Evolutionary conservation across 2,329 filamentous ascomycete genomes (phyloP), one percentile per base, ranked within the genome.

Genomic region (Colletotrichum sojae): DNA sequence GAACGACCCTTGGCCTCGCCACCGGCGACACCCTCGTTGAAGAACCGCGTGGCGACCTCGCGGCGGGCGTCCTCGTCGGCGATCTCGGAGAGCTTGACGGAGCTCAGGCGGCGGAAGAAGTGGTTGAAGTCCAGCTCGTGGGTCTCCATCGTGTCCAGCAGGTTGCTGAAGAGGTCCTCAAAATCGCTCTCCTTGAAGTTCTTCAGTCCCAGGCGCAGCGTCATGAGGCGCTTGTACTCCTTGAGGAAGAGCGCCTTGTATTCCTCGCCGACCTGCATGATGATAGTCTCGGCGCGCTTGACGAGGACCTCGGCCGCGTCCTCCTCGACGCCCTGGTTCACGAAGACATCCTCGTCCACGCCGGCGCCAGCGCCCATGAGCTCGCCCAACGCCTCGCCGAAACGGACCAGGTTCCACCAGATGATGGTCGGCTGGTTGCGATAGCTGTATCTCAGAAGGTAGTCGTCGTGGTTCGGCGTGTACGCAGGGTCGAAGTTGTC

Each of bases 321-420:
- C 76, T 94, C 86, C 5, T 78, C 75, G 2, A 97, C 89, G 1
- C 95, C 95, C 15, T 94, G 87, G 9, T 88, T 84, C 5, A 93
- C 81, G 74, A 97, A 98, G 2, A 83, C 83, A 2, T 88, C 80
- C 12, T 91, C 88, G 75, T 99, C 95, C 39, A 95, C 90, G 45
- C 85, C 83, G 1, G 86, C 81, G 0, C 93, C 95, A 0, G 92
- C 89, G 18, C 95, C 96, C 64, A 99, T 89, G 2, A 97, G 85
- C 80, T 98, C 96, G 20, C 94, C 96, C 0, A 99, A 78, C 0
- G 92, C 89, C 81, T 99, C 96, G 66, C 94, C 96, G 0, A 99
- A 87, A 1, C 96, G 90, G 1, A 98, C 94, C 0, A 98, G 86
- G 76, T 98, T 98, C 96, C 96, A 99, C 96, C 96, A 99, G 76